A percentile compares a stretch with the other conserved stretches of the same genome.
Evolutionary conservation across 371 early-diverging fungal genomes (phyloP).

Genomic region (Rhizopus stolonifer): DNA sequence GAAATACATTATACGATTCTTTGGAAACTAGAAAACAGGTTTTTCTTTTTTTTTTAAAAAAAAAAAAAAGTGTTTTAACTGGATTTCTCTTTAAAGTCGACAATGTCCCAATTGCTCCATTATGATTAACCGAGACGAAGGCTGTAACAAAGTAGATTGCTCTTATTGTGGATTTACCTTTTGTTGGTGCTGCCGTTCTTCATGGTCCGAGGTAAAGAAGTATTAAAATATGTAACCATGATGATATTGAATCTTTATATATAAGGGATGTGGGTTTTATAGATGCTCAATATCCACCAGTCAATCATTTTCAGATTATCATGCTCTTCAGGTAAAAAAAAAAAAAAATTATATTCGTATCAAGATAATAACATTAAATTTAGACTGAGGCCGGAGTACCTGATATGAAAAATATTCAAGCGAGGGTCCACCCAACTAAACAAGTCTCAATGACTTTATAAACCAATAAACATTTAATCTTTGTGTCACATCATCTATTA

Average conservation of each 20-base stretch:
- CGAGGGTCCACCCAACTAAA: neutral
- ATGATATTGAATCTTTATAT: neutral
- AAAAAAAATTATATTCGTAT: no score
- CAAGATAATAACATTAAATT: neutral
- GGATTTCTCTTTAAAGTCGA: conserved; percentile 31
- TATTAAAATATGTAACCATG: neutral
- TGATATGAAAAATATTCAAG: conserved; percentile 27
- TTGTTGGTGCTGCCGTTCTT: conserved; percentile 62
- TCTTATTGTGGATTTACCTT: conserved; percentile 70
- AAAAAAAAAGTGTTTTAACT: no score
- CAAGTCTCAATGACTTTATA: neutral
- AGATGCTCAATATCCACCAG: conserved; percentile 17
- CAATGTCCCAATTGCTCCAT: conserved; percentile 74
- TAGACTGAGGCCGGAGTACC: conserved; percentile 38
- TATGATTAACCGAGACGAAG: conserved; percentile 77
- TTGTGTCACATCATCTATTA: neutral
- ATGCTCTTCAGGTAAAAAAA: conserved; percentile 5
- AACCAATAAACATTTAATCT: neutral
- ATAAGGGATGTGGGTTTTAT: conserved; percentile 35
- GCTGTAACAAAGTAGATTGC: conserved; percentile 81
- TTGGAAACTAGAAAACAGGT: conserved; percentile 46
- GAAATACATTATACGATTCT: conserved; percentile 36
- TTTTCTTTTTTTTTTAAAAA: no score
- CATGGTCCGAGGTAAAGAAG: conserved; percentile 38
- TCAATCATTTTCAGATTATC: neutral